These are phyloP conservation scores for Kluyveromyces marxianus DNA, from an alignment of 1,139 yeast species.

Conservation along the genomic window DNA sequence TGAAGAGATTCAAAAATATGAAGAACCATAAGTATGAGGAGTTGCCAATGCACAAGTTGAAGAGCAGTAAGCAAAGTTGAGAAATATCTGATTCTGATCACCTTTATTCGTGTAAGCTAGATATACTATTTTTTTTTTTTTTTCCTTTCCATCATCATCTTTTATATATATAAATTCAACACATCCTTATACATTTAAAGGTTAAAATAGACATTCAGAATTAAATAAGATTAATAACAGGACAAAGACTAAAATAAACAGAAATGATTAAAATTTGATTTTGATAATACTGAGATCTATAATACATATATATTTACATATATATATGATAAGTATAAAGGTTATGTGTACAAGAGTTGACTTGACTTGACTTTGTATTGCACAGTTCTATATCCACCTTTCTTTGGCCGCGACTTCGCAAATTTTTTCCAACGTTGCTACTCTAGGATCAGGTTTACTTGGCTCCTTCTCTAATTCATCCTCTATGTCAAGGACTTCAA, in stretches of 20 bases:
- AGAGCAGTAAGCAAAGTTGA: constrained; percentile 24
- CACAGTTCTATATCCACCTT: constrained; percentile 25
- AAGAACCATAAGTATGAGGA: constrained; percentile 36
- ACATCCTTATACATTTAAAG: not conserved
- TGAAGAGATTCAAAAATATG: constrained; percentile 23
- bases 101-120: not conserved
- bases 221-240: not conserved
- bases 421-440: constrained; percentile 30
- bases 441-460: constrained; percentile 30
- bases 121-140: not conserved
- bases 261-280: not conserved
- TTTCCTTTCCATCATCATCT: not conserved
- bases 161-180: no score
- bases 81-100: not conserved
- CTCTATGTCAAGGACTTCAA: not conserved
- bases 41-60: constrained; percentile 29
- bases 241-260: not conserved
- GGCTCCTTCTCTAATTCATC: constrained; percentile 11
- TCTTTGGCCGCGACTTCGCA: constrained; percentile 32
- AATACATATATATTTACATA: not conserved
- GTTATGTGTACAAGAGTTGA: not conserved
- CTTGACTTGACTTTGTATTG: not conserved
- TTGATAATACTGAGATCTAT: no score
- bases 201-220: not conserved
- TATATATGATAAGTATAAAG: not conserved